phyloP scores from a whole-genome alignment of 140 eudicot species.

The Ambrosia hybrid region DNA sequence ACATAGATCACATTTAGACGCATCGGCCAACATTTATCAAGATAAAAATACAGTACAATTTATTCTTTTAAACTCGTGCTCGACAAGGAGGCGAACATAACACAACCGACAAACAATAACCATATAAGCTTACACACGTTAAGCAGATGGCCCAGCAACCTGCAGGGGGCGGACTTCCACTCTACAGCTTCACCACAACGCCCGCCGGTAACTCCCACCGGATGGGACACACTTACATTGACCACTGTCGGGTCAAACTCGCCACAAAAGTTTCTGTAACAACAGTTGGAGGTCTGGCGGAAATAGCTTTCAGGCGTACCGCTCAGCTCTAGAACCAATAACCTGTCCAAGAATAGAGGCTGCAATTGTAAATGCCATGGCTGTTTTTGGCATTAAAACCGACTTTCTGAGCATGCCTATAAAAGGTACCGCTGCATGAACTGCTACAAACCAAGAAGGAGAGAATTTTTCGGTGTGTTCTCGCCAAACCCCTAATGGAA shows the following conservation, averaged over 20 bases:
- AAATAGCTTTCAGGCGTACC: constrained; percentile 69
- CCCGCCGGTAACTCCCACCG: constrained; percentile 36
- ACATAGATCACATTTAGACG: neutral
- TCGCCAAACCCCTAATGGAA: constrained; percentile 79
- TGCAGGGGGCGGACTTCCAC: constrained; percentile 53
- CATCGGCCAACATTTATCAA: constrained; percentile 19
- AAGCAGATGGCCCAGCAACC: constrained; percentile 48
- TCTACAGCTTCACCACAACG: constrained; percentile 53
- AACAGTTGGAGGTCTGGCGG: constrained; percentile 29
- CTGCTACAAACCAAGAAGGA: constrained; percentile 88
- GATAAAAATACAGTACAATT: constrained; percentile 5
- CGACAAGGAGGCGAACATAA: constrained; percentile 8
- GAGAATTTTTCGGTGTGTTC: constrained; percentile 92
- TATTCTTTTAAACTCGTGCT: constrained; percentile 15
- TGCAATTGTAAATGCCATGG: constrained; percentile 95
- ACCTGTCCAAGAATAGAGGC: constrained; percentile 95
- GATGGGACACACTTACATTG: constrained; percentile 22
- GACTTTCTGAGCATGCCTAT: constrained; percentile 87
- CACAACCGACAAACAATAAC: constrained; percentile 29
- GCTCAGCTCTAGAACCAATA: constrained; percentile 89
- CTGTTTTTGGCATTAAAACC: constrained; percentile 85
- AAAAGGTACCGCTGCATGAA: constrained; percentile 97
- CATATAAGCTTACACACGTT: constrained; percentile 18
- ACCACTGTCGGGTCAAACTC: constrained; percentile 26
- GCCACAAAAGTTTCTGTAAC: constrained; percentile 30